Evolutionary conservation across 345 rosid species (phyloP).

Genomic region (Hibiscus trionum): DNA sequence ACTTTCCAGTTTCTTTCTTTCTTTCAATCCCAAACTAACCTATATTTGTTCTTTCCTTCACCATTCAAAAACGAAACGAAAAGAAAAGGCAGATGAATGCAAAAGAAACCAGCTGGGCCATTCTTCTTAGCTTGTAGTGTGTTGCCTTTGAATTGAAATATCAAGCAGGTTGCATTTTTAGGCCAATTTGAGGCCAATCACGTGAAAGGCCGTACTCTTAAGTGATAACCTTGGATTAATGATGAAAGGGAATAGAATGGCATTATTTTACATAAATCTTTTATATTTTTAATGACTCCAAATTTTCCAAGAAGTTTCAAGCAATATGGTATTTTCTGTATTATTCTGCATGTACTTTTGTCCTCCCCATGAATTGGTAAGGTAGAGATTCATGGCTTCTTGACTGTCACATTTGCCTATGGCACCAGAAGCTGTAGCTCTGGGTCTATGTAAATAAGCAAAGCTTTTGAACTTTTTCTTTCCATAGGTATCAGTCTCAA

Average conservation of each 20-base stretch:
- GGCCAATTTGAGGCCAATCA: neutral
- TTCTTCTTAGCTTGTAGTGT: neutral
- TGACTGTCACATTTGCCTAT: neutral
- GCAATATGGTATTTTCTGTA: neutral
- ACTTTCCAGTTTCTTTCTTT: too few relatives aligned
- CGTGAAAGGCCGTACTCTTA: neutral
- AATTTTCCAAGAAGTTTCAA: neutral
- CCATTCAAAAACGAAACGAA: too few relatives aligned
- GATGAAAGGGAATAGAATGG: neutral
- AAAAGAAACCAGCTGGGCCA: neutral
- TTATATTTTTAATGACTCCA: neutral
- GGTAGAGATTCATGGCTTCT: neutral
- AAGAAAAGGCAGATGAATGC: neutral
- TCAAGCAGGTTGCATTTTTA: neutral
- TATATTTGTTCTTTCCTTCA: neutral
- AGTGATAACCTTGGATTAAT: neutral
- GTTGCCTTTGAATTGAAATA: conserved; percentile 2
- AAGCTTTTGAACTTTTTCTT: neutral
- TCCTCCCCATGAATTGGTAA: neutral
- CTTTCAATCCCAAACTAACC: conserved; percentile 26
- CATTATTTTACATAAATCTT: neutral
- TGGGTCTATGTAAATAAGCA: neutral
- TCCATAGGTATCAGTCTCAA: neutral
- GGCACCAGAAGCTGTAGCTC: neutral
- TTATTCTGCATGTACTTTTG: neutral